These are phyloP conservation scores for Helianthus tuberosus DNA, from an alignment of 129 eudicot genomes.

Conservation along the genomic window DNA sequence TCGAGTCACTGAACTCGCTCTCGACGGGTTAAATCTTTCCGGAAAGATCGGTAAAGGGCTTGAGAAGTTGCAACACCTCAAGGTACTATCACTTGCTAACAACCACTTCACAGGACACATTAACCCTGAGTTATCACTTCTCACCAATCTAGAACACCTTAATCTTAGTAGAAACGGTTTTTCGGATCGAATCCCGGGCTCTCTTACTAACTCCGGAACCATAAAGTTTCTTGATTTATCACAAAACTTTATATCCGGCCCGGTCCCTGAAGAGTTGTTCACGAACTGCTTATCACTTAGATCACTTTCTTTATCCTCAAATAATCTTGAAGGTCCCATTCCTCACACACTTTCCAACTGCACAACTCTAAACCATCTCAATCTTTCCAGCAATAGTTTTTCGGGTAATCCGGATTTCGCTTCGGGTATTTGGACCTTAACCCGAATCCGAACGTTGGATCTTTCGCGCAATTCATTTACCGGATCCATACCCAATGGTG, in stretches of 20 bases:
- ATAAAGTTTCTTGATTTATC: conserved; percentile 81
- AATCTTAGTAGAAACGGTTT: conserved; percentile 66
- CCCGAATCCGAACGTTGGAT: conserved; percentile 76
- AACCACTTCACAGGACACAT: conserved; percentile 72
- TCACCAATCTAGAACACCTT: conserved; percentile 51
- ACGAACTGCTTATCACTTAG: conserved; percentile 52
- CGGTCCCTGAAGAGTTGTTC: conserved; percentile 56
- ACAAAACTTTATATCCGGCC: conserved; percentile 64
- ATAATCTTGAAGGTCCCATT: conserved; percentile 71
- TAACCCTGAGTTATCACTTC: conserved; percentile 44
- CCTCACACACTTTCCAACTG: conserved; percentile 64
- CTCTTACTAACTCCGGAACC: conserved; percentile 35
- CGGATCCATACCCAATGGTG: conserved; percentile 67
- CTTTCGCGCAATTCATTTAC: conserved; percentile 66
- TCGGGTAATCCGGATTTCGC: conserved; percentile 61
- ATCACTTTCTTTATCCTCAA: conserved; percentile 63
- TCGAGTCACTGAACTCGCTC: conserved; percentile 51
- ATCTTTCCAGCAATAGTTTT: conserved; percentile 70
- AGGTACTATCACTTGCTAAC: conserved; percentile 64
- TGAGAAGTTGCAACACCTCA: conserved; percentile 59
- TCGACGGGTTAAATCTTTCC: conserved; percentile 65
- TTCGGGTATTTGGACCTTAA: conserved; percentile 53
- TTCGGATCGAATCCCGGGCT: conserved; percentile 50
- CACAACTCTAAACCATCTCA: conserved; percentile 52
- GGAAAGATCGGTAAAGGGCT: conserved; percentile 86